These are phyloP conservation scores for Neurospora intermedia DNA, from an alignment of 495 filamentous ascomycete genomes.

Conservation along the genomic window DNA sequence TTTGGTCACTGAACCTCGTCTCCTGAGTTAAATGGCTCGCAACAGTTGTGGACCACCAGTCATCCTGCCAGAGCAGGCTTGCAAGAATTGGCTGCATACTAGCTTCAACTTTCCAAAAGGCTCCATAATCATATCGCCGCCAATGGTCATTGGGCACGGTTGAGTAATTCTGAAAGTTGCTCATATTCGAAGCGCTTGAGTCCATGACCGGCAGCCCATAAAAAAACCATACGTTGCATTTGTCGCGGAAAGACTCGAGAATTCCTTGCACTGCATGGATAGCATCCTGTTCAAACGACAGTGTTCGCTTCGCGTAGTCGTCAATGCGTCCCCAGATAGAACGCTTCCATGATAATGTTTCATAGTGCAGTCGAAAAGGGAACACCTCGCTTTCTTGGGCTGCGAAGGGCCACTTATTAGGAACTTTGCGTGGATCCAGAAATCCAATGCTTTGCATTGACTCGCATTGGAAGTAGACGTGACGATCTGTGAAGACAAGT, in stretches of 20 bases:
- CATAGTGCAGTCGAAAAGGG: background rate
- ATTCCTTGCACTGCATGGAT: background rate
- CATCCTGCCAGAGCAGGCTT: background rate
- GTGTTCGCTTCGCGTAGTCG: background rate
- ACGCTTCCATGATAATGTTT: too few species aligned
- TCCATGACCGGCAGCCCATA: background rate
- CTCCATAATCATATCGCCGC: too few species aligned
- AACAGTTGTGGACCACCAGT: background rate
- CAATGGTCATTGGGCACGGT: too few species aligned
- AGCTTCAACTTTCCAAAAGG: background rate
- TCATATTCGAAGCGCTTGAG: background rate
- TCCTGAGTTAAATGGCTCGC: background rate
- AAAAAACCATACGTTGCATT: background rate
- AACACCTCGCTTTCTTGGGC: background rate
- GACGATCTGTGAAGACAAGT: conserved; percentile 12
- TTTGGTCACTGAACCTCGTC: background rate
- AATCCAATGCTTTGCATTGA: background rate
- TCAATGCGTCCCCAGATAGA: too few species aligned
- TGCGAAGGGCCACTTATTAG: too few species aligned
- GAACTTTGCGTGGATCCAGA: too few species aligned
- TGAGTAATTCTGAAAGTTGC: background rate
- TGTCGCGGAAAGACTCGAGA: background rate
- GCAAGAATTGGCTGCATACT: fast-evolving
- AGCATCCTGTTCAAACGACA: background rate
- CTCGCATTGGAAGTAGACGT: conserved; percentile 29